Evolutionary conservation across 176 grass and related monocot species (phyloP).

Genomic region (Poa pratensis): DNA sequence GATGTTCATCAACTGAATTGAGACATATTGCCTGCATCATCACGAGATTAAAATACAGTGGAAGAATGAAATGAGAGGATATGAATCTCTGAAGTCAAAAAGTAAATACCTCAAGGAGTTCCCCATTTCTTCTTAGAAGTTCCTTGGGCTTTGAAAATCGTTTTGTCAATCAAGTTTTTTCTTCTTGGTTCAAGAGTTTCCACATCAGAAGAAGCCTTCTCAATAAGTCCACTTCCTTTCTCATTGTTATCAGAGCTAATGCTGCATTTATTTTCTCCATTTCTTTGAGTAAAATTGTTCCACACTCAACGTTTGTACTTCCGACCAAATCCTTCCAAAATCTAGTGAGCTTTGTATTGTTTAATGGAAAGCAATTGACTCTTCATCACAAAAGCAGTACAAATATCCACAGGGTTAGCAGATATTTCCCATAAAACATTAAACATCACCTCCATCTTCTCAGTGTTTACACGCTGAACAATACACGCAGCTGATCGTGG

Average conservation of each 20-base stretch:
- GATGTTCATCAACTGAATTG: slow-evolving; percentile 79
- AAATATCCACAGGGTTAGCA: slow-evolving; percentile 67
- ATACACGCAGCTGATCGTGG: slow-evolving; percentile 47
- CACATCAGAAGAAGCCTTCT: slow-evolving; percentile 11
- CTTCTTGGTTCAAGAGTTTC: slow-evolving; percentile 66
- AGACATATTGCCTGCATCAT: slow-evolving; percentile 77
- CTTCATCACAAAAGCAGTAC: slow-evolving; percentile 67
- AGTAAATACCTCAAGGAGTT: slow-evolving; percentile 89
- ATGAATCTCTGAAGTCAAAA: slow-evolving; percentile 29
- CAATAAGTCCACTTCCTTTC: slow-evolving; percentile 19
- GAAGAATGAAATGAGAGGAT: slow-evolving; percentile 34
- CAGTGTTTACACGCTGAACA: slow-evolving; percentile 52
- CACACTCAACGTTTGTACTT: slow-evolving; percentile 43
- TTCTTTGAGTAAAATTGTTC: slow-evolving; percentile 40
- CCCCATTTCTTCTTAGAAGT: slow-evolving; percentile 80
- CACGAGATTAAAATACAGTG: slow-evolving; percentile 37
- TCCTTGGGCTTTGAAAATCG: slow-evolving; percentile 79
- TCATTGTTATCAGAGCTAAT: slow-evolving; percentile 38
- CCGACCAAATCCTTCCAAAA: slow-evolving; percentile 72
- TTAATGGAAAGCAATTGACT: slow-evolving; percentile 61
- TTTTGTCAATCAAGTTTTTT: slow-evolving; percentile 47
- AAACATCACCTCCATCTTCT: slow-evolving; percentile 56
- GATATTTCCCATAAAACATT: slow-evolving; percentile 70
- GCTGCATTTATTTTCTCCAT: slow-evolving; percentile 40
- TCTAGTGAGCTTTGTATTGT: slow-evolving; percentile 43